Base-by-base conservation (phyloP, 495 filamentous ascomycete species). In the Neurospora pannonica region DNA sequence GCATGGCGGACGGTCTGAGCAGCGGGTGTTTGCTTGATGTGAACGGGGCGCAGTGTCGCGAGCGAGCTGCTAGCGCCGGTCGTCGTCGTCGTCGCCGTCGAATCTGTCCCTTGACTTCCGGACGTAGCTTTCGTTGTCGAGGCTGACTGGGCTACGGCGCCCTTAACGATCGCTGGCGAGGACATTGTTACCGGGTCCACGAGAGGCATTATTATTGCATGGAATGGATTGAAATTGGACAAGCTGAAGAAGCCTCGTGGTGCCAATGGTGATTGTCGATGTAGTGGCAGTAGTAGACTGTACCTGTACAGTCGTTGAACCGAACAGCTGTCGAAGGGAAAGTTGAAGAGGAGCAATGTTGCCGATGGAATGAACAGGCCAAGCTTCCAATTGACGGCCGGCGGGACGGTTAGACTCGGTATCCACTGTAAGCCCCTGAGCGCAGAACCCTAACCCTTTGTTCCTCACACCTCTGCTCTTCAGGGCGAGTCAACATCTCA, bases 181-280 rank as follows among this genome's bases (percentile, higher is more conserved):
- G 78, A 72, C 78, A 80, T 81, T 43, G 79, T 81, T 70, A 79
- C 77, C 38, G 77, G 78, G 39, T 83, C 81, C 38, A 81, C 72
- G 60, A 81, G 76, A 19, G 81, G 77, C 82, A 83, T 84, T 17
- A 70, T 54, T 17, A 19, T 67, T 38, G 74, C 28, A 69, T 31
- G 38, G 21, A 17, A 67, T 34, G 3, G 9, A 19, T 3, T 17
- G 28, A 67, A 54, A 17, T 15, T 17, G 15, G 54, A 34, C 7
- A 31, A 36, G 15, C 28, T 3, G 54, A 34, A 67, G 54, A 7
- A 17, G 2, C 28, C 5, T 67, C 54, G 28, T 36, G 15, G 31
- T 19, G 24, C 6, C 54, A 17, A 34, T 17, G 28, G 6, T 67
- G 15, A 36, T 8, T 36, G 15, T 67, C 15, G 28, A 19, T 67